Base-by-base conservation (phyloP, 441 rosid species). In the Sinapis alba region DNA sequence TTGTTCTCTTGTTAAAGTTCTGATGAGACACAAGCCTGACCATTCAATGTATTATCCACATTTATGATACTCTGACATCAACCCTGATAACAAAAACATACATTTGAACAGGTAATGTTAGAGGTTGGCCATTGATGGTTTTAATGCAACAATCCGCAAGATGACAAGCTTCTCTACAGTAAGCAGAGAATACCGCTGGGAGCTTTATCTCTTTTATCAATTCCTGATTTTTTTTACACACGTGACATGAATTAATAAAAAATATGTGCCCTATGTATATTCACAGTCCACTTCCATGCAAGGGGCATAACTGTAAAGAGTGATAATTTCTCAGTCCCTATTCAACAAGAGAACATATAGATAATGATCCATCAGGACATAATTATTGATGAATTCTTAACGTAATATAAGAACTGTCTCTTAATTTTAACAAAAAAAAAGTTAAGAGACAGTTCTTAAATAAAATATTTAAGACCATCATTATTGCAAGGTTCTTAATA, bases 111-210 rank as follows among this genome's bases (percentile, higher is more conserved):
- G 51, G 51, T 45, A 51, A 78, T 71, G 41, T 59, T 21, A 60
- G 84, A 74, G 92, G 81, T 78, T 62, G 36, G 67, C 93, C 82
- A 23, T 88, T 86, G 51, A 83, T 69, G 45, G 82, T 73, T 79
- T 30, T 81, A 38, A 92, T 86, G 84, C 93, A 87, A 79, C 76
- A 45, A 66, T 86, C 87, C 15, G 94, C 97, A 30, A 95, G 86
- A 83, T 88, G 87, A 81, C 97, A 92, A 62, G 97, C 99, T 84
- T 95, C 97, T 85, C 91, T 96, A 68, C 98, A 95, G 72, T 95
- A 95, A 82, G 91, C 97, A 53, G 97, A 76, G 80, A 92, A 91
- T 51, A 92, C 82, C 0, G 91, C 93, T 3, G 90, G 96, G 59
- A 86, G 87, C 66, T 85, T 83, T 27, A 83, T 81, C 83, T 86